Base-by-base conservation (phyloP, 176 grass and related monocot species). In the Triticum monococcum region DNA sequence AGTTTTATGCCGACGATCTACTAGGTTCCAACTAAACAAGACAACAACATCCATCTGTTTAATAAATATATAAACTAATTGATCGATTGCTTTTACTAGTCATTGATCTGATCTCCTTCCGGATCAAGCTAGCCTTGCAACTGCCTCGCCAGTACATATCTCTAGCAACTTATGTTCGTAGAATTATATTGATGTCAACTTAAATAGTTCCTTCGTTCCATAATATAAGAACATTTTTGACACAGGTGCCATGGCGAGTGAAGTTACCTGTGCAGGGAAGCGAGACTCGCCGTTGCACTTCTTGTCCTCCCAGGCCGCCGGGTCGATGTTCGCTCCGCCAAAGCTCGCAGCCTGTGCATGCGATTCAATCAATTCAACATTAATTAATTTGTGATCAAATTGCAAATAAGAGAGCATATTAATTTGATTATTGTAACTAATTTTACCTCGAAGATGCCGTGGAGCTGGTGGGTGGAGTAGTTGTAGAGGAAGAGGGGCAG, bases 281-380 rank as follows among this genome's bases (percentile, higher is more conserved):
- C 97, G 94, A 25, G 97, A 99, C 87, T 99, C 97, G 46, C 94
- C 92, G 73, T 89, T 80, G 83, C 94, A 96, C 79, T 99, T 99
- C 89, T 99, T 99, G 91, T 99, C 94, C 89, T 97, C 97, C 97
- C 97, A 99, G n/a, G 97, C 97, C 81, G 90, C 85, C 65, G 92
- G 92, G 88, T 99, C 97, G 70, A 99, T 99, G 89, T 99, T 97
- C 8, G 88, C 88, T 85, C 94, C 97, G 68, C 97, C 97, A 75
- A 99, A 99, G 87, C 97, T 99, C 77, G 83, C 90, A 10, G 97
- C 97, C 97, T 99, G 82, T 12, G 68, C 14, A 77, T 5, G 68
- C 3, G 60, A 52, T 32, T 20, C 12, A 17, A 8, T 5, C 7
- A 37, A 33, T 23, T 81, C 4, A 73, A 56, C 50, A 0, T 17